Evolutionary conservation across 2,329 filamentous ascomycete species (phyloP).

Genomic region (Alternaria angustiovoidea): DNA sequence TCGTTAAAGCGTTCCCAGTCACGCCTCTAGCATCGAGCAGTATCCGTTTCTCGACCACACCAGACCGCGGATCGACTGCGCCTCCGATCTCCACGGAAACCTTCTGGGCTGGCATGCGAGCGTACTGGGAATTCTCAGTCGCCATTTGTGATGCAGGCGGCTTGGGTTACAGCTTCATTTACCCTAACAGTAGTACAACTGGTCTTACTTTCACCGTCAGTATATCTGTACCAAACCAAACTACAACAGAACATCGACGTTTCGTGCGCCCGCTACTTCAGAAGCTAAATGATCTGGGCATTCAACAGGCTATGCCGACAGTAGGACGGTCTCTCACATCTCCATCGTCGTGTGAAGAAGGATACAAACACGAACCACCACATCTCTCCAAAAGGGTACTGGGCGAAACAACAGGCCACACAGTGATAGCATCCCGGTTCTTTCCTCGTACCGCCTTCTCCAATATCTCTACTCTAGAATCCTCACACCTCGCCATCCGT

Average conservation of each 20-base stretch:
- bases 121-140: constrained; percentile 27
- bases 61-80: constrained; percentile 11
- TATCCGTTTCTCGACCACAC: constrained; percentile 33
- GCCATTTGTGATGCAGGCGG: constrained; percentile 33
- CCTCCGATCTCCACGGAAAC: constrained; percentile 25
- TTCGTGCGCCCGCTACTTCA: constrained; percentile 31
- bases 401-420: constrained; percentile 32
- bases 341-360: neutral
- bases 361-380: neutral
- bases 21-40: constrained; percentile 19
- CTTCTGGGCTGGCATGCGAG: constrained; percentile 38
- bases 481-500: constrained; percentile 25
- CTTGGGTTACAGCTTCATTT: constrained; percentile 40
- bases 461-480: constrained; percentile 8
- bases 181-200: constrained; percentile 14
- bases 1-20: constrained; percentile 47
- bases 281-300: constrained; percentile 27
- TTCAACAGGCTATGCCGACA: constrained; percentile 22
- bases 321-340: constrained; percentile 8
- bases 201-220: constrained; percentile 33
- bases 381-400: constrained; percentile 9
- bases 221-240: constrained; percentile 28
- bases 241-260: constrained; percentile 17
- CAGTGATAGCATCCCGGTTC: constrained; percentile 37
- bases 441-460: constrained; percentile 29